Conservation (phyloP, 2,329 filamentous ascomycete genomes). For the Lecanosticta acicola region DNA sequence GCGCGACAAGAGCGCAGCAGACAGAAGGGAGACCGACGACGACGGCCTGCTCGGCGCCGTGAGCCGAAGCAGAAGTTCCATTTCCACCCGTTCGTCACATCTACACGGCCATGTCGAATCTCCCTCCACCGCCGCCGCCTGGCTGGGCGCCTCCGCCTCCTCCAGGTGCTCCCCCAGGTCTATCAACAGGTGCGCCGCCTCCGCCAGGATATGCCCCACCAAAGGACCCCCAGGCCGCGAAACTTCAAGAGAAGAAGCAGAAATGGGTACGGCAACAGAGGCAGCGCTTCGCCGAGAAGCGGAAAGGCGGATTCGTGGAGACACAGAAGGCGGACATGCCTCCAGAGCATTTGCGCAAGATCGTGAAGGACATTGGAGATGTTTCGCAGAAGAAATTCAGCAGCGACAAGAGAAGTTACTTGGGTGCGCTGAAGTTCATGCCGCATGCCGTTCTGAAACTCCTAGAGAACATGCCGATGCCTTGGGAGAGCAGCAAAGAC, state of each 20-base stretch:
- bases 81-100: slow-evolving; percentile 6
- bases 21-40: not conserved
- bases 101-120: slow-evolving; percentile 48
- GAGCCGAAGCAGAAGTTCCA: slow-evolving; percentile 18
- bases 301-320: slow-evolving; percentile 92
- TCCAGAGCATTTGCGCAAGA: slow-evolving; percentile 95
- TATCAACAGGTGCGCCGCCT: slow-evolving; percentile 54
- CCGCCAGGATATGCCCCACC: slow-evolving; percentile 80
- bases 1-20: not conserved
- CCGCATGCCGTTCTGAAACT: slow-evolving; percentile 96
- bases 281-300: slow-evolving; percentile 92
- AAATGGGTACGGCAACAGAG: slow-evolving; percentile 93
- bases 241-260: slow-evolving; percentile 98
- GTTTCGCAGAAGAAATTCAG: slow-evolving; percentile 99
- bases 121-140: slow-evolving; percentile 64
- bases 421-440: slow-evolving; percentile 98
- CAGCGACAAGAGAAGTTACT: slow-evolving; percentile 94
- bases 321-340: slow-evolving; percentile 99
- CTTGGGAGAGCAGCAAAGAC: slow-evolving; percentile 92
- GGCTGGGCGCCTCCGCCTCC: slow-evolving; percentile 52
- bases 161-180: slow-evolving; percentile 46
- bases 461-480: slow-evolving; percentile 99
- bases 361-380: slow-evolving; percentile 96
- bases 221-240: slow-evolving; percentile 77
- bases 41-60: slow-evolving; percentile 21